Percentiles rank a stretch among this genome's conserved stretches.
phyloP scores from a whole-genome alignment of 768 basidiomycete species.

The Nevesoporus exiguus region DNA sequence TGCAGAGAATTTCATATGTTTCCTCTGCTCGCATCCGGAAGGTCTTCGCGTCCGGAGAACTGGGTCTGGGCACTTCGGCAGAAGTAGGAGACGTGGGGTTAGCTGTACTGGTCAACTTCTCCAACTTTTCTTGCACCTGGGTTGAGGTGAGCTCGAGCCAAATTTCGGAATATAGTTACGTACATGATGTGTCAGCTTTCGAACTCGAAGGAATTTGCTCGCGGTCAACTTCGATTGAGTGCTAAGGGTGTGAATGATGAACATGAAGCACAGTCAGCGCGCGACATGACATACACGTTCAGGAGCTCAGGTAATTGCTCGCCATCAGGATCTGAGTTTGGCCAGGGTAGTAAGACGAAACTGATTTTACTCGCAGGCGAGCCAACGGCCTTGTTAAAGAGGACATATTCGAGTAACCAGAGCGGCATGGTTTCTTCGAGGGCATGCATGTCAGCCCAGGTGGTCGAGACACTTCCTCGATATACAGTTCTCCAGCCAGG shows the following conservation, averaged over 20 bases:
- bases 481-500: slow-evolving; percentile 78
- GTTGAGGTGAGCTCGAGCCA: slow-evolving; percentile 5
- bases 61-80: slow-evolving; percentile 39
- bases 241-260: slow-evolving; percentile 31
- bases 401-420: slow-evolving; percentile 87
- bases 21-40: slow-evolving; percentile 52
- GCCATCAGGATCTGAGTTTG: slow-evolving; percentile 49
- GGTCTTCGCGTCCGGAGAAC: slow-evolving; percentile 21
- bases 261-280: not conserved
- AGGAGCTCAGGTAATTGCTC: slow-evolving; percentile 76
- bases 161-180: slow-evolving; percentile 24
- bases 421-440: slow-evolving; percentile 80
- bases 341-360: slow-evolving; percentile 84
- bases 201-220: slow-evolving; percentile 76
- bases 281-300: slow-evolving; percentile 62
- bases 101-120: slow-evolving; percentile 44
- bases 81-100: slow-evolving; percentile 29
- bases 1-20: slow-evolving; percentile 83
- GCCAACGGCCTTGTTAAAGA: slow-evolving; percentile 58
- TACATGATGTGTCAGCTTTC: slow-evolving; percentile 83
- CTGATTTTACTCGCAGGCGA: slow-evolving; percentile 71
- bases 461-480: slow-evolving; percentile 60
- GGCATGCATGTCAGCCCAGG: slow-evolving; percentile 47
- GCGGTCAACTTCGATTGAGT: slow-evolving; percentile 86
- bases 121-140: slow-evolving; percentile 82